Evolutionary conservation across 2,329 filamentous ascomycete genomes (phyloP).

Genomic region (Diaporthe nobilis): DNA sequence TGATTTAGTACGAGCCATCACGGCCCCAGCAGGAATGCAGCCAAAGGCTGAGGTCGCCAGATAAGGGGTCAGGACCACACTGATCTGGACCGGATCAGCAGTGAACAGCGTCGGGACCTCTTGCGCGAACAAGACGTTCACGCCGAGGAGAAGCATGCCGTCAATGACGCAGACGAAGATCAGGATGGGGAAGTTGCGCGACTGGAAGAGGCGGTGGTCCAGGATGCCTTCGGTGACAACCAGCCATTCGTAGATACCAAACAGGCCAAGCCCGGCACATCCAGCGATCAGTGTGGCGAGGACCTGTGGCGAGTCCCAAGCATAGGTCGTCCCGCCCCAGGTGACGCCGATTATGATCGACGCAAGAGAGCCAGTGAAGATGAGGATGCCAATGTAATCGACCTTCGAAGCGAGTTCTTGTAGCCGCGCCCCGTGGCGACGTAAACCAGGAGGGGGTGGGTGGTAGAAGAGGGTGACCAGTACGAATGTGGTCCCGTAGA

Average conservation of each 20-base stretch:
- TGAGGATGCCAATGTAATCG: slow-evolving; percentile 36
- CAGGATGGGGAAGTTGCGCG: slow-evolving; percentile 33
- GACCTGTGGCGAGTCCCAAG: slow-evolving; percentile 30
- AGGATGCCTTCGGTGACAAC: slow-evolving; percentile 27
- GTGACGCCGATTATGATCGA: slow-evolving; percentile 28
- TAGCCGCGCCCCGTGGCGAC: slow-evolving; percentile 8
- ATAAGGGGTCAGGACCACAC: slow-evolving; percentile 30
- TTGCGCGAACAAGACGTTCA: slow-evolving; percentile 36
- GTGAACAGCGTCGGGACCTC: slow-evolving; percentile 36
- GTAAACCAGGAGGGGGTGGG: slow-evolving; percentile 35
- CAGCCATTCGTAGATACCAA: slow-evolving; percentile 30
- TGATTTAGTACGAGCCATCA: slow-evolving; percentile 29
- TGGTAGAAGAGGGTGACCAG: slow-evolving; percentile 34
- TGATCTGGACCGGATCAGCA: slow-evolving; percentile 32
- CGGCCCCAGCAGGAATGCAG: slow-evolving; percentile 33
- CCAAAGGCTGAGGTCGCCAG: slow-evolving; percentile 35
- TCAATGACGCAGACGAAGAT: slow-evolving; percentile 37
- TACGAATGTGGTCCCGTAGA: slow-evolving; percentile 26
- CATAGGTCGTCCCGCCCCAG: slow-evolving; percentile 37
- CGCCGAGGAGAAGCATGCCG: slow-evolving; percentile 37
- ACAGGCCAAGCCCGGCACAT: slow-evolving; percentile 16
- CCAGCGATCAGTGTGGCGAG: slow-evolving; percentile 23
- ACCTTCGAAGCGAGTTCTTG: not conserved
- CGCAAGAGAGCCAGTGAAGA: slow-evolving; percentile 33
- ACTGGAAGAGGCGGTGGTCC: slow-evolving; percentile 37